Evolutionary conservation across 257 asterid genomes (phyloP).

Genomic region (Scutellaria barbata): DNA sequence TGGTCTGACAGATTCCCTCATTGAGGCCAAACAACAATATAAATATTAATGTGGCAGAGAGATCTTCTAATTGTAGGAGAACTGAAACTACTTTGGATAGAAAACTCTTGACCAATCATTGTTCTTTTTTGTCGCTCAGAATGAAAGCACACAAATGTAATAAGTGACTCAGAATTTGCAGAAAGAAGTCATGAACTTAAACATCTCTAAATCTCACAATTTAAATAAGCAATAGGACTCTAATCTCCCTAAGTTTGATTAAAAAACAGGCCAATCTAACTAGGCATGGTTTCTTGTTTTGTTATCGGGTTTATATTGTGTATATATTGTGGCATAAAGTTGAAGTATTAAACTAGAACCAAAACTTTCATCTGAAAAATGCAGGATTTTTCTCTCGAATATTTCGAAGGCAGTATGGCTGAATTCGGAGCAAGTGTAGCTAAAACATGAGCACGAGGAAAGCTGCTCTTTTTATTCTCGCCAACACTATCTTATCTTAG

Average conservation of each 20-base stretch:
- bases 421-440: constrained; percentile 54
- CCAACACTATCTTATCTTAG: constrained; percentile 43
- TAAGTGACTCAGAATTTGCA: not conserved
- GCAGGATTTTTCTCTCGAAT: constrained; percentile 89
- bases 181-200: not conserved
- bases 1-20: not conserved
- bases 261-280: constrained; percentile 1
- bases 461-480: constrained; percentile 42
- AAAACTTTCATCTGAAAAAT: constrained; percentile 46
- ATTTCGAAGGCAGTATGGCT: constrained; percentile 64
- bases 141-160: not conserved
- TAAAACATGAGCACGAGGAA: constrained; percentile 56
- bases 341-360: constrained; percentile 28
- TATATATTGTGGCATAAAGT: not conserved
- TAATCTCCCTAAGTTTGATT: not conserved
- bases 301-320: not conserved
- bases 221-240: not conserved
- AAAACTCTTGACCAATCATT: not conserved
- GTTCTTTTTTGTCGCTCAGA: not conserved
- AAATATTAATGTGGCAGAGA: constrained; percentile 6
- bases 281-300: not conserved
- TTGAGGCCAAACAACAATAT: not conserved
- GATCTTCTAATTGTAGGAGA: not conserved
- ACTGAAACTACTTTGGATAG: constrained; percentile 5
- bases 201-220: not conserved